Percentiles rank a stretch among this genome's conserved stretches.
Conservation (phyloP, 441 rosid species). For the Macaranga tanarius region DNA sequence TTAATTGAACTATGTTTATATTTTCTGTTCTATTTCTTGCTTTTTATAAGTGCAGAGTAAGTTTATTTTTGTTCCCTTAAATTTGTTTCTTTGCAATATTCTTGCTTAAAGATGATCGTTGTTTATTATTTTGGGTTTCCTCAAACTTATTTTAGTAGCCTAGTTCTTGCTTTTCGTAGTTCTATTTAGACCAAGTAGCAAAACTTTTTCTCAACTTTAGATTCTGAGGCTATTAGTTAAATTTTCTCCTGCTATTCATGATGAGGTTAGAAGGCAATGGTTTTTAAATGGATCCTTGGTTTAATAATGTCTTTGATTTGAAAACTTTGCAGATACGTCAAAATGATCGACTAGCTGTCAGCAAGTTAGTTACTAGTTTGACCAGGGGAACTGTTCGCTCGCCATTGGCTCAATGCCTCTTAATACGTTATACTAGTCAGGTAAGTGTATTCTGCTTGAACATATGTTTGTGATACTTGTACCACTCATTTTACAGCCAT, state of each 20-base stretch:
- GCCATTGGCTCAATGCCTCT: slow-evolving; percentile 92
- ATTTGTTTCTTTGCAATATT: not conserved
- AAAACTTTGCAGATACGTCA: slow-evolving; percentile 72
- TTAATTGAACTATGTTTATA: not conserved
- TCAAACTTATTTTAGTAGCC: not conserved
- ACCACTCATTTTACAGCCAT: not conserved
- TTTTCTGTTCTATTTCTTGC: not conserved
- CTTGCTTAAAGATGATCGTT: not conserved
- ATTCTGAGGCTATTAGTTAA: not conserved
- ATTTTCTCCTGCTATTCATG: not conserved
- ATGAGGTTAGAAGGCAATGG: not conserved
- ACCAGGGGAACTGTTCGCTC: slow-evolving; percentile 97
- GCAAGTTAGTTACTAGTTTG: slow-evolving; percentile 90
- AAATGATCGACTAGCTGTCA: slow-evolving; percentile 95
- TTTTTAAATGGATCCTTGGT: not conserved
- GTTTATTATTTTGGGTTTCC: not conserved
- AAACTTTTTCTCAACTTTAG: not conserved
- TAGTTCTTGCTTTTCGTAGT: not conserved
- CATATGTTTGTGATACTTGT: slow-evolving; percentile 4
- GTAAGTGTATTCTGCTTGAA: slow-evolving; percentile 34
- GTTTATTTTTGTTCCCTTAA: not conserved
- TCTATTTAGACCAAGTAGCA: not conserved
- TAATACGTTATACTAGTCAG: slow-evolving; percentile 95
- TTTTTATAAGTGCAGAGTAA: not conserved
- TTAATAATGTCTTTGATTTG: not conserved